These are phyloP conservation scores for Fraxinus sp. DNA, from an alignment of 305 asterid species.

Conservation along the genomic window DNA sequence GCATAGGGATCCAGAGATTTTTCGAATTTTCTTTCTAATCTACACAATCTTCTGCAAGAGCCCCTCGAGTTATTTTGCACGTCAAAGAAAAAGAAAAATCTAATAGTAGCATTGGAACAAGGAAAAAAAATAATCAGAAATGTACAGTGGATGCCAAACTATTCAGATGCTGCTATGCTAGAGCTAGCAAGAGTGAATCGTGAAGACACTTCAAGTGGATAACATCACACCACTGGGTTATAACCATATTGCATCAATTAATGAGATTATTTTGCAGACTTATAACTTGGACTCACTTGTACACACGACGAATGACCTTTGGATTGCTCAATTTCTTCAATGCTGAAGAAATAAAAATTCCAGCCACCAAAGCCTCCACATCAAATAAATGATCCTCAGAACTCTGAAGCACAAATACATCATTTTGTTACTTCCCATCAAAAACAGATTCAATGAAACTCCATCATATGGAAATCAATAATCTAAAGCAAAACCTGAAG, in stretches of 20 bases:
- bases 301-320: conserved; percentile 45
- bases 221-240: not conserved
- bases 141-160: not conserved
- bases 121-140: not conserved
- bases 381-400: conserved; percentile 72
- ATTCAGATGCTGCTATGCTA: not conserved
- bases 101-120: not conserved
- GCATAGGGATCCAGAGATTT: conserved; percentile 32
- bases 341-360: conserved; percentile 46
- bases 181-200: not conserved
- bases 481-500: conserved; percentile 65
- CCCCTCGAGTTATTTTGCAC: conserved; percentile 6
- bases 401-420: conserved; percentile 54
- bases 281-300: conserved; percentile 48
- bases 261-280: not conserved
- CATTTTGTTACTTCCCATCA: conserved; percentile 12
- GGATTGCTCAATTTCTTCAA: conserved; percentile 42
- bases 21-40: conserved; percentile 29
- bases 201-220: not conserved
- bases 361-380: conserved; percentile 61
- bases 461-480: not conserved
- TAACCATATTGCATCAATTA: not conserved
- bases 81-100: not conserved
- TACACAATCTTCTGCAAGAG: conserved; percentile 46
- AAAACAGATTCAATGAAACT: not conserved